phyloP scores from a whole-genome alignment of 306 rosid species.

The Luffa aegyptiaca region DNA sequence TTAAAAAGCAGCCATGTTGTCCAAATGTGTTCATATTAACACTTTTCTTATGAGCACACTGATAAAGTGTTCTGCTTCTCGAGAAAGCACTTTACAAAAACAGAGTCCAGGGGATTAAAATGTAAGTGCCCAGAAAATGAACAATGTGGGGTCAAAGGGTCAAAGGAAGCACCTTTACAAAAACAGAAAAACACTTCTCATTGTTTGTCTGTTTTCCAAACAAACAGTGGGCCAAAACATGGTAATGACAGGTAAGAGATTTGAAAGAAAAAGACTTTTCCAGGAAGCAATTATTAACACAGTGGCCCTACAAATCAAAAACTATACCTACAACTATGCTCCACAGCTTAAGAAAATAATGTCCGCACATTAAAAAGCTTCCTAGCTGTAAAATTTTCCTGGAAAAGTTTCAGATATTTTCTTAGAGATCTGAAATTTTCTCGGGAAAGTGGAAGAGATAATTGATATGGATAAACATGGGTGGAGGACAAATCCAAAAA shows the following conservation, averaged over 20 bases:
- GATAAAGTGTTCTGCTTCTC: too few species aligned
- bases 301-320: constrained; percentile 4
- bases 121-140: background rate
- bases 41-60: too few species aligned
- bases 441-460: background rate
- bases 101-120: too few species aligned
- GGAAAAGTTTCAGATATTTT: background rate
- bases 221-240: background rate
- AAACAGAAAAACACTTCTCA: background rate
- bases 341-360: background rate
- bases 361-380: background rate
- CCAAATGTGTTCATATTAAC: background rate
- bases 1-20: background rate
- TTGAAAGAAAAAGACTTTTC: background rate
- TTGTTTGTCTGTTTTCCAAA: background rate
- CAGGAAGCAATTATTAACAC: background rate
- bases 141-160: background rate
- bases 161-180: background rate
- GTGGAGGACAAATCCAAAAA: background rate
- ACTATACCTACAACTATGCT: background rate
- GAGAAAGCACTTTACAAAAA: too few species aligned
- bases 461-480: background rate
- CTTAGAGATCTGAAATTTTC: background rate
- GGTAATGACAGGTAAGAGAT: background rate
- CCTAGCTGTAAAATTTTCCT: background rate